These are phyloP conservation scores for Massarina eburnea DNA, from an alignment of 2,329 filamentous ascomycete species.

Conservation along the genomic window DNA sequence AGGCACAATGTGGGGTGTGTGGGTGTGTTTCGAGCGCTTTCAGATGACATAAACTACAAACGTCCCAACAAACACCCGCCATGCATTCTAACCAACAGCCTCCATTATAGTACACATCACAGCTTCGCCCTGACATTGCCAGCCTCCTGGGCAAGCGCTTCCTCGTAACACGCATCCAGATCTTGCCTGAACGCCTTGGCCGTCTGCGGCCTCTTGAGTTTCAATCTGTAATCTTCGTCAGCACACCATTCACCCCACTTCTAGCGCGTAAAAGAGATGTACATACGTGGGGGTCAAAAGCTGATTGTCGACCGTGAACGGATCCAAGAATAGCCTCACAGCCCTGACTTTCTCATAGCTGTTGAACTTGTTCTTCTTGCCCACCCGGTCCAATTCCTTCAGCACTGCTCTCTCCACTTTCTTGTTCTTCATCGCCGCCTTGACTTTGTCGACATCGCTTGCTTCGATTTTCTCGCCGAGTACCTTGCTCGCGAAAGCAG, in stretches of 20 bases:
- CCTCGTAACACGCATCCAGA: slow-evolving; percentile 63
- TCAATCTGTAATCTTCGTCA: slow-evolving; percentile 54
- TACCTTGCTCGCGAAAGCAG: slow-evolving; percentile 75
- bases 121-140: slow-evolving; percentile 50
- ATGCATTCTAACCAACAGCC: too few relatives aligned
- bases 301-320: slow-evolving; percentile 92
- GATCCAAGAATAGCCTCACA: slow-evolving; percentile 76
- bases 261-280: neutral
- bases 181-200: slow-evolving; percentile 62
- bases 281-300: slow-evolving; percentile 85
- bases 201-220: slow-evolving; percentile 70
- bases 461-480: slow-evolving; percentile 66
- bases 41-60: too few relatives aligned
- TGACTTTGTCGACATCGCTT: slow-evolving; percentile 68
- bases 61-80: too few relatives aligned
- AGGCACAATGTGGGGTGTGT: too few relatives aligned
- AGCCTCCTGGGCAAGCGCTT: slow-evolving; percentile 50
- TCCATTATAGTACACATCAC: too few relatives aligned
- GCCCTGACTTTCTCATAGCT: slow-evolving; percentile 83
- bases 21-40: too few relatives aligned
- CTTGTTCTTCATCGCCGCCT: slow-evolving; percentile 66
- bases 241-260: slow-evolving; percentile 2
- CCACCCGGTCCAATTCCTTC: slow-evolving; percentile 76
- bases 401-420: slow-evolving; percentile 74
- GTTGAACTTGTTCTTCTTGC: slow-evolving; percentile 84